Base-by-base conservation (phyloP, 805 yeast genomes). In the Candida vaughaniae region DNA sequence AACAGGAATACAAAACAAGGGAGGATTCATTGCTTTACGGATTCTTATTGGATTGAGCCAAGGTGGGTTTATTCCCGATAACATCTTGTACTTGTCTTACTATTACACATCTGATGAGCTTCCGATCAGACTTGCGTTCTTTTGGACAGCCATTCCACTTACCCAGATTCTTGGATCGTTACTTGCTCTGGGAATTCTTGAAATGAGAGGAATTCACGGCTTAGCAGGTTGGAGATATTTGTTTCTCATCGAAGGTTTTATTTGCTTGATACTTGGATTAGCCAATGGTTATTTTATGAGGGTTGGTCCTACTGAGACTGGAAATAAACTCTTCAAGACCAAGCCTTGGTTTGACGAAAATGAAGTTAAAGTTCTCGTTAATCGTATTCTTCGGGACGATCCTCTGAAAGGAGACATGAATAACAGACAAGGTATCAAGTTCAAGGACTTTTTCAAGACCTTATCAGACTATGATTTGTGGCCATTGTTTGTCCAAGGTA, bases 1-100 rank as follows among this genome's bases (percentile, higher is more conserved):
- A 52, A 71, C 70, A 29, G 64, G 62, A 12, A 56, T 80, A 38
- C 56, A 45, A 2, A 56, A 57, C 28, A 65, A 57, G 39, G 49
- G 64, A 1, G 67, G 75, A 0, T 80, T 77, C 43, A 64, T 58
- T 39, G 64, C 62, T 7, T 67, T 78, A 4, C 62, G 85, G 42
- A 72, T 73, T 0, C 60, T 78, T 4, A 50, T 79, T 29, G 87
- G 83, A 1, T 49, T 71, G 3, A 54, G 76, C n/a, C 81, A 82
- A 53, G 87, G 87, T 39, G 87, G 88, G 0, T 80, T 80, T 41
- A 80, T 83, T 36, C 81, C 84, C 22, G 87, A 81, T 47, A 59
- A 75, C 22, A 70, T 76, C 38, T 58, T 81, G 32, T 82, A 82
- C 78, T 60, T 82, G 55, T 73, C 82, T 2, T 82, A 80, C 56